Evolutionary conservation across 2,329 filamentous ascomycete species (phyloP), one percentile per base, ranked within the genome.

Genomic region (Blastomyces silverae): DNA sequence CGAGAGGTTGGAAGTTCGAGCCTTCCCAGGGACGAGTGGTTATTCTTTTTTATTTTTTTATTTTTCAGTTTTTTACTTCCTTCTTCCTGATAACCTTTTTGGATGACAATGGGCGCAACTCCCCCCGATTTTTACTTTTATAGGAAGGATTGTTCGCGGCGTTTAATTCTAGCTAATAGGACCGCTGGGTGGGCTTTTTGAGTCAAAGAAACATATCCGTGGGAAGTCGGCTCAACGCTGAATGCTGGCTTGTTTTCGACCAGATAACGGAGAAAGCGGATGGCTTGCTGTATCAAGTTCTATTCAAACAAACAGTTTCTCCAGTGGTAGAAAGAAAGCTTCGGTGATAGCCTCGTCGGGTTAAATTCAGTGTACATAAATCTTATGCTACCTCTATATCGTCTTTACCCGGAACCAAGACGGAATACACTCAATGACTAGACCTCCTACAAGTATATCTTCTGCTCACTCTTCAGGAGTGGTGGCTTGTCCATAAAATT

Each of bases 1-100:
- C 64, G 58, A 63, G 73, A 76, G 73, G 73, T 74, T 75, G 74
- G 73, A 75, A 76, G 74, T 76, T 76, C 74, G 72, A 76, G 73
- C 73, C 74, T 76, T 76, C 73, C 73, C 74, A 72, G 74, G 74
- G 73, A 76, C 73, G 74, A 25, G 28, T 55, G 4, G 6, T 60
- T 13, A 50, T 65, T 61, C 65, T 65, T 65, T 37, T 39, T 42
- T 31, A 31, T 31, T 31, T 31, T 31, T 31, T 31, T 31, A 31
- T 31, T 2, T 31, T 31, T 4, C 28, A 31, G 4, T 48, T 60
- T 11, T 20, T 4, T 44, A 15, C 42, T 5, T 44, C 5, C 20
- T 3, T 44, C 31, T 1, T 37, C 34, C 34, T 37, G 34, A 37
- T 37, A 10, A 11, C 10, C 34, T 37, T 37, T 37, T 37, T 37